Percentiles rank a stretch among this genome's conserved stretches.
phyloP scores from a whole-genome alignment of 2,329 filamentous ascomycete species.

The Pseudogymnoascus sp. region DNA sequence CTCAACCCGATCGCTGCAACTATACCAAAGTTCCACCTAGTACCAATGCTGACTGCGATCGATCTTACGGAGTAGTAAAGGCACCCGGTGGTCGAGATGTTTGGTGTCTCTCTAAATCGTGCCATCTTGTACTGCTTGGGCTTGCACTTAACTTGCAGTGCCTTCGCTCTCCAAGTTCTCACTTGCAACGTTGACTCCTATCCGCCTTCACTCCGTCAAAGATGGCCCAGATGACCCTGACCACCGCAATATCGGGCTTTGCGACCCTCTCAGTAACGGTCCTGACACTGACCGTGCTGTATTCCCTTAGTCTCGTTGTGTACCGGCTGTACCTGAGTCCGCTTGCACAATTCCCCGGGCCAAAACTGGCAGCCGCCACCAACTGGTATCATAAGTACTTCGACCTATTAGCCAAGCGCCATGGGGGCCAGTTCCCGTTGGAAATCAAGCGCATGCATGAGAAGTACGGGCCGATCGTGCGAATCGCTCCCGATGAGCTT shows the following conservation, averaged over 20 bases:
- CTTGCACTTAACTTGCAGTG: neutral
- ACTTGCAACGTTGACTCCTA: neutral
- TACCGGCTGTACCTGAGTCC: slow-evolving; percentile 30
- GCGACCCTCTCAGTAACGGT: neutral
- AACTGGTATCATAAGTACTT: slow-evolving; percentile 23
- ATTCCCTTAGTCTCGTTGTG: neutral
- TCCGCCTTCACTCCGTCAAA: neutral
- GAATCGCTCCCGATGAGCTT: slow-evolving; percentile 17
- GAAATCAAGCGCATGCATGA: slow-evolving; percentile 22
- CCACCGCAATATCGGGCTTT: neutral
- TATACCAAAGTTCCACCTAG: neutral
- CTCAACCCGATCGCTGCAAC: neutral
- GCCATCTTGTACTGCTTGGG: neutral
- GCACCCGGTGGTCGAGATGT: neutral
- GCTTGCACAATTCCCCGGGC: slow-evolving; percentile 28
- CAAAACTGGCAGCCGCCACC: slow-evolving; percentile 27
- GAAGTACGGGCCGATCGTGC: slow-evolving; percentile 18
- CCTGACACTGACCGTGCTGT: neutral
- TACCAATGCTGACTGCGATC: neutral
- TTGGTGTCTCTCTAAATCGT: neutral
- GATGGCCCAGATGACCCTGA: neutral
- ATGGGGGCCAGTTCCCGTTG: slow-evolving; percentile 12
- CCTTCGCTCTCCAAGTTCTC: neutral
- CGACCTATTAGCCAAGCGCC: slow-evolving; percentile 13
- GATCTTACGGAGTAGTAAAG: neutral